Evolutionary conservation across 106 monocot species (phyloP).

Genomic region (Allium cepa): DNA sequence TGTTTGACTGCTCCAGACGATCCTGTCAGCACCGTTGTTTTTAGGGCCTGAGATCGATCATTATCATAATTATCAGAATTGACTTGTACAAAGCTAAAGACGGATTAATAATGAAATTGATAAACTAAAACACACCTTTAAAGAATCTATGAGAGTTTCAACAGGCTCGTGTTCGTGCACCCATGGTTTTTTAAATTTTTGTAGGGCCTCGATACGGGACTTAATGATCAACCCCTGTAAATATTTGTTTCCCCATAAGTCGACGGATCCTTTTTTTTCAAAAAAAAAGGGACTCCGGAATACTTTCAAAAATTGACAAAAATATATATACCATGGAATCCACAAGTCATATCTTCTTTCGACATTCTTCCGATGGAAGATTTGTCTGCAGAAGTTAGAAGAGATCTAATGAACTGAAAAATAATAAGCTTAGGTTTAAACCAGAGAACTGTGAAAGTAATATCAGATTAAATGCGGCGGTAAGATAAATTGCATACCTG

Average conservation of each 20-base stretch:
- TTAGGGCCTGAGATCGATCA: slow-evolving; percentile 44
- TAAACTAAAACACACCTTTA: slow-evolving; percentile 30
- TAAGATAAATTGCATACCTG: slow-evolving; percentile 47
- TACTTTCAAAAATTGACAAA: not conserved
- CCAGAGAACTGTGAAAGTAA: too few relatives aligned
- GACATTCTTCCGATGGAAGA: too few relatives aligned
- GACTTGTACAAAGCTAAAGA: not conserved
- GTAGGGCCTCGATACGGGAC: slow-evolving; percentile 68
- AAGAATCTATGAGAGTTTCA: slow-evolving; percentile 53
- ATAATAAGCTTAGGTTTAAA: not conserved
- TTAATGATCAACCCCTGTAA: slow-evolving; percentile 70
- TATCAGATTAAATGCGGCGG: too few relatives aligned
- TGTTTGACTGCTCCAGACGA: slow-evolving; percentile 75
- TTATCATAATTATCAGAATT: too few relatives aligned
- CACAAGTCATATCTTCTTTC: slow-evolving; percentile 63
- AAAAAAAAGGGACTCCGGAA: not conserved
- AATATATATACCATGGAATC: slow-evolving; percentile 9
- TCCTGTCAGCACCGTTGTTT: slow-evolving; percentile 90
- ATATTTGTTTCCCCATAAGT: not conserved
- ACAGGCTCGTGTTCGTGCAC: too few relatives aligned
- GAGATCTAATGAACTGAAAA: not conserved
- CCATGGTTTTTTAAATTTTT: slow-evolving; percentile 89
- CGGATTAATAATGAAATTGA: not conserved
- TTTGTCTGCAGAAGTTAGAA: slow-evolving; percentile 46
- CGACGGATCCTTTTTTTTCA: too few relatives aligned